Base-by-base conservation (phyloP, 441 rosid genomes). In the Sinapis alba region DNA sequence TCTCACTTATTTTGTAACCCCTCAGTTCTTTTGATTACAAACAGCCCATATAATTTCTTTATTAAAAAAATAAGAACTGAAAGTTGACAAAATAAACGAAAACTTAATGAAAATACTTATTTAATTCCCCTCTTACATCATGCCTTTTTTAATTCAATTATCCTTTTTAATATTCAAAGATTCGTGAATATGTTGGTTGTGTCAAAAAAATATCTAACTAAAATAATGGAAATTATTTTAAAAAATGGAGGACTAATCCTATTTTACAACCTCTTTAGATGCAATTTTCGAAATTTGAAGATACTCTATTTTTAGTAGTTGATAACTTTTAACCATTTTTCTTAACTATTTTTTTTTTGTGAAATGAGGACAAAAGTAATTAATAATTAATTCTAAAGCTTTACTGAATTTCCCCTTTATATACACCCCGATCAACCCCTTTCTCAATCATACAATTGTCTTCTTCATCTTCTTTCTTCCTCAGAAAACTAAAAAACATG, bases 401-500 rank as follows among this genome's bases (percentile, higher is more conserved):
- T 38, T 16, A 26, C 68, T 16, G 18, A 26, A 8, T 8, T 13
- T 57, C 5, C 32, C 19, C 51, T 59, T 60, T 74, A 68, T 60
- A 68, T 30, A 75, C 8, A 32, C 7, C 51, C 53, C 15, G 28
- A 54, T 54, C 77, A 41, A 36, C 56, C 64, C 30, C 68, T 50
- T 53, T 4, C 6, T 50, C 77, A 18, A 71, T 59, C 61, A 28
- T 16, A 58, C 71, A 71, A 70, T 58, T 50, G 62, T 75, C 63
- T 68, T 38, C 64, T 38, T 62, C 62, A 26, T 67, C 64, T 28
- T 68, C 79, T 15, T 32, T 62, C 65, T 1, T 9, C 6, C 19
- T 60, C 68, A 16, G 10, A 32, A 28, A 27, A 34, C 10, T 3
- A 21, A 1, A 0, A 20, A 26, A 65, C 78, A 41, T 91, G 97